Conservation (phyloP, 2,329 filamentous ascomycete species). For the Fusarium torreyae region DNA sequence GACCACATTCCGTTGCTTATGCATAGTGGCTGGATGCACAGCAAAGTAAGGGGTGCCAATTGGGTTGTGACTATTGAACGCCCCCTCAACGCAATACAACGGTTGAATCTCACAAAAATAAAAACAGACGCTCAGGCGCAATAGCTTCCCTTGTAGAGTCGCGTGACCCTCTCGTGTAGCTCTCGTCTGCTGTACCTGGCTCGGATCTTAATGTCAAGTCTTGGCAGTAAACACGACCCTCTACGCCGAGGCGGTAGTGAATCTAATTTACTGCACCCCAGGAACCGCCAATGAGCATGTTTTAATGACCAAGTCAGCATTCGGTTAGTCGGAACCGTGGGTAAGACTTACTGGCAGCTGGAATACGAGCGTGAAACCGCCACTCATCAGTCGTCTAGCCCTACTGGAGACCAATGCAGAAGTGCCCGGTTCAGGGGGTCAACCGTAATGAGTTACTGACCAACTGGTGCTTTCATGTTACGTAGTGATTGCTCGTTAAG, state of each 20-base stretch:
- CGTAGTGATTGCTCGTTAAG: slow-evolving; percentile 17
- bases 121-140: not conserved
- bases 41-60: not conserved
- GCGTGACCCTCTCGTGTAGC: not conserved
- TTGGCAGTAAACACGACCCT: not conserved
- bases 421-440: slow-evolving; percentile 18
- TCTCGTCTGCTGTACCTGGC: not conserved
- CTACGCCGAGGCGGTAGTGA: slow-evolving; percentile 6
- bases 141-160: not conserved
- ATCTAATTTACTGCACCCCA: not conserved
- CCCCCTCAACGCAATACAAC: not conserved
- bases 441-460: slow-evolving; percentile 18
- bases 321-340: slow-evolving; percentile 32
- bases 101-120: not conserved
- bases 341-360: slow-evolving; percentile 4
- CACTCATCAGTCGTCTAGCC: slow-evolving; percentile 26
- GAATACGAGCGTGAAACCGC: slow-evolving; percentile 38
- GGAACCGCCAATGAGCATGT: not conserved
- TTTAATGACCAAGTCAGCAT: slow-evolving; percentile 7
- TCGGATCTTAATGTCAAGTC: not conserved
- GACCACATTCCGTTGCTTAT: not conserved
- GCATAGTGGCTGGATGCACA: not conserved
- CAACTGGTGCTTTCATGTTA: slow-evolving; percentile 16
- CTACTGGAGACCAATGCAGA: slow-evolving; percentile 16
- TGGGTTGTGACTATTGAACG: slow-evolving; percentile 7